Percentiles rank a stretch among this genome's conserved stretches.
These are phyloP conservation scores for Rhizoclosmatium globosum DNA, from an alignment of 192 early-diverging fungal species.

Conservation along the genomic window DNA sequence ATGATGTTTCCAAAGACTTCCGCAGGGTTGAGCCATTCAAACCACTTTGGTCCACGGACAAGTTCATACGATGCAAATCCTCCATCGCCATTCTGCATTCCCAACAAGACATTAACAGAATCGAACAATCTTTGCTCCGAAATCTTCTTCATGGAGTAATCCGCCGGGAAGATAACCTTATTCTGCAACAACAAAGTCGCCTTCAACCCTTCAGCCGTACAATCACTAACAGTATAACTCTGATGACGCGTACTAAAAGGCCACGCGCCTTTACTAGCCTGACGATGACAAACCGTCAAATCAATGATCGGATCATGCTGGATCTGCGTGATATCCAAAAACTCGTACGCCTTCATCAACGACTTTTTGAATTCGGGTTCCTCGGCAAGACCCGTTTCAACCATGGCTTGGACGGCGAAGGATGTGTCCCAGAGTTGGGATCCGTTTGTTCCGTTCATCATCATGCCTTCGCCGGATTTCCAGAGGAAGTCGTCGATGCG, in stretches of 20 bases:
- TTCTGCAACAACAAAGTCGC: conserved; percentile 54
- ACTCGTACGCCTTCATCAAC: conserved; percentile 76
- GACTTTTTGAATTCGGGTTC: conserved; percentile 72
- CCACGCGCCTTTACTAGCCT: conserved; percentile 92
- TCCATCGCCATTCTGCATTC: conserved; percentile 90
- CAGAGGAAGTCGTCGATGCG: conserved; percentile 89
- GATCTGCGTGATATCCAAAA: conserved; percentile 85
- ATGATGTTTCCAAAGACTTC: conserved; percentile 92
- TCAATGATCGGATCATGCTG: conserved; percentile 70
- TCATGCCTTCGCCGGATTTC: conserved; percentile 90
- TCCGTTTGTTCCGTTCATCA: conserved; percentile 96
- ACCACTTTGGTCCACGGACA: conserved; percentile 76
- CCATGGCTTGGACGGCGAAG: conserved; percentile 83
- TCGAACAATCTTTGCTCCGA: conserved; percentile 77
- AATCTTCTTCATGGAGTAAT: conserved; percentile 64
- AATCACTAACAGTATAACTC: conserved; percentile 95
- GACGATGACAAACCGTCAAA: conserved; percentile 77
- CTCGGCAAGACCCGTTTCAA: conserved; percentile 77
- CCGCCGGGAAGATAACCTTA: conserved; percentile 13
- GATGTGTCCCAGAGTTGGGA: conserved; percentile 97
- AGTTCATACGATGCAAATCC: conserved; percentile 95
- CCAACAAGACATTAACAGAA: conserved; percentile 89
- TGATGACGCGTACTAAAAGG: conserved; percentile 94
- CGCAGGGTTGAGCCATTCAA: conserved; percentile 93
- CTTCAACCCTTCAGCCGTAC: conserved; percentile 92